These are phyloP conservation scores for Nitzschia putrida DNA, from an alignment of 108 stramenopile genomes.

Conservation along the genomic window DNA sequence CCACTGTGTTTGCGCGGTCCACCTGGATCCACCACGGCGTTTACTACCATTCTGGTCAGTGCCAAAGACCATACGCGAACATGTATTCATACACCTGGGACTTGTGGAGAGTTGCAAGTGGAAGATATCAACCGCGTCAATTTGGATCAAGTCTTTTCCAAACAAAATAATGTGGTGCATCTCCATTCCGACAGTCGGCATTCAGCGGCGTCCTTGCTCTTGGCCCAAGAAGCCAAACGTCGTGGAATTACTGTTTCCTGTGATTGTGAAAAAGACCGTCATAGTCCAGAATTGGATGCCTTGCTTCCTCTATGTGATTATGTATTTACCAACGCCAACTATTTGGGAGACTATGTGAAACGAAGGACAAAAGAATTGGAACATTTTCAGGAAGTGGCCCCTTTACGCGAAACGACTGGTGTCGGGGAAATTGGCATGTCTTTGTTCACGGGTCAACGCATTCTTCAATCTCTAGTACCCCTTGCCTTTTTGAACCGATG, in stretches of 20 bases:
- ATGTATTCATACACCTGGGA: constrained; percentile 51
- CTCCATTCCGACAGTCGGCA: constrained; percentile 56
- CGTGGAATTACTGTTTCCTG: constrained; percentile 46
- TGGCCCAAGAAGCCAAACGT: constrained; percentile 47
- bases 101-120: constrained; percentile 41
- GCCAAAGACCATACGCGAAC: constrained; percentile 49
- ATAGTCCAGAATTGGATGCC: constrained; percentile 35
- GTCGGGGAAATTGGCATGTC: background rate
- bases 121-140: constrained; percentile 29
- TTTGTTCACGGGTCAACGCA: background rate
- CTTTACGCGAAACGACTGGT: no score
- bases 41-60: constrained; percentile 46
- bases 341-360: constrained; percentile 37
- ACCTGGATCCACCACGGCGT: constrained; percentile 31
- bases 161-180: constrained; percentile 45
- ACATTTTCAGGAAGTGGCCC: background rate
- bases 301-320: constrained; percentile 35
- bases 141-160: constrained; percentile 36
- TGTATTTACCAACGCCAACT: constrained; percentile 45
- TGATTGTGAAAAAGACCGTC: constrained; percentile 62
- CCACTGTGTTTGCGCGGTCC: constrained; percentile 34
- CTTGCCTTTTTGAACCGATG: constrained; percentile 41
- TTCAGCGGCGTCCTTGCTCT: constrained; percentile 34
- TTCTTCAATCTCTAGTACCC: constrained; percentile 27
- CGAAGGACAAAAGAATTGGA: constrained; percentile 29